Base-by-base conservation (phyloP, 2,329 filamentous ascomycete genomes). In the Microdochium nivale region DNA sequence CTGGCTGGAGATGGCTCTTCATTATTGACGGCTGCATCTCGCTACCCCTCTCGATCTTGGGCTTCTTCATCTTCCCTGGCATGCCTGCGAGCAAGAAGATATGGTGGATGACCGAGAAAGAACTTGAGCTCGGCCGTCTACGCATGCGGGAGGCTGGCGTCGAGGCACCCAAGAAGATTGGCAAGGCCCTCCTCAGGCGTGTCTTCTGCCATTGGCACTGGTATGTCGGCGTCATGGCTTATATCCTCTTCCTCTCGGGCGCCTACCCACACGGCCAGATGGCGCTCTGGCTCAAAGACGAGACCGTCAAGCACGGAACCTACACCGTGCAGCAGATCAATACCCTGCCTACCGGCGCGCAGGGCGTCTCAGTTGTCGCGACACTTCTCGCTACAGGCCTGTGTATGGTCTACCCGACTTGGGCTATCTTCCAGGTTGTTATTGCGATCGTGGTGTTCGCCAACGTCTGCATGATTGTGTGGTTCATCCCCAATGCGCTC, bases 21-120 rank as follows among this genome's bases (percentile, higher is more conserved):
- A 74, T 80, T 14, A 77, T 80, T 21, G 75, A 78, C 47, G 75
- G 75, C 2, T 65, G 75, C 21, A 78, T 78, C 57, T 75, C 71
- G 2, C 63, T 79, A 3, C 75, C 75, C 0, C 70, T 79, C 3
- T 73, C 74, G 0, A 50, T 79, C 3, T 66, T 73, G 2, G 76
- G 76, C 0, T 78, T 68, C 51, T 55, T 77, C 8, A 68, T 77
- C 1, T 59, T 57, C 49, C 68, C 68, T 0, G 68, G 68, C 0
- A 61, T 70, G 5, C 68, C 68, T 0, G 63, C 64, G 21, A 69
- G 62, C 2, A 65, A 65, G 1, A 62, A 60, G 21, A 59, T 63
- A 1, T 67, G 66, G 47, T 66, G 64, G 50, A 47, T 71, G 8
- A 64, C 56, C 0, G 60, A 63, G 10, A 52, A 53, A 1, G 65